These are phyloP conservation scores for Wickerhamiella dianesei DNA, from an alignment of 805 yeast species.

Conservation along the genomic window DNA sequence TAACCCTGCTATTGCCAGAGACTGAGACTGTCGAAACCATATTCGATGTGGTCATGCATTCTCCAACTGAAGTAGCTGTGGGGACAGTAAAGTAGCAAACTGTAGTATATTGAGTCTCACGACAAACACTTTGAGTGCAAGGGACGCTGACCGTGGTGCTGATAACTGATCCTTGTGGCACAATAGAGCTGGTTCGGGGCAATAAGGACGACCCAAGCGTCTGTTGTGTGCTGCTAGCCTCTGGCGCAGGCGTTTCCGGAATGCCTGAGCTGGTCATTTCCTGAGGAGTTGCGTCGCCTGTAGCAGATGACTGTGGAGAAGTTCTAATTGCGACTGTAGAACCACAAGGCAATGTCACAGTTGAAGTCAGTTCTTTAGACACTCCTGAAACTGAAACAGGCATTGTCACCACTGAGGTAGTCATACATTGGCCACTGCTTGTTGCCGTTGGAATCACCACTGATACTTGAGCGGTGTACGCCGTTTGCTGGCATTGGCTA, in stretches of 20 bases:
- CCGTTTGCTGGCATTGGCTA: neutral
- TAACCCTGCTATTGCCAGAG: constrained; percentile 7
- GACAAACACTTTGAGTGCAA: constrained; percentile 11
- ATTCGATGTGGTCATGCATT: constrained; percentile 7
- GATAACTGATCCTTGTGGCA: neutral
- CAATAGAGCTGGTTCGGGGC: neutral
- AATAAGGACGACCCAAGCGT: neutral
- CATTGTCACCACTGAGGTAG: constrained; percentile 1
- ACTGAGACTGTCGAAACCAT: constrained; percentile 7
- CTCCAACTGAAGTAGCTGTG: constrained; percentile 5
- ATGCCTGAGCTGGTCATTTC: neutral
- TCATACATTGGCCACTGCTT: constrained; percentile 6
- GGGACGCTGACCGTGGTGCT: constrained; percentile 10
- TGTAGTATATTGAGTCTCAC: constrained; percentile 6
- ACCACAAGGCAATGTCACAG: constrained; percentile 5
- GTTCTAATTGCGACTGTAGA: neutral
- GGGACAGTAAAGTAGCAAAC: constrained; percentile 8
- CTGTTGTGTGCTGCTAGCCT: neutral
- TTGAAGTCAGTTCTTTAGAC: constrained; percentile 4
- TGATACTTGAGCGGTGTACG: neutral
- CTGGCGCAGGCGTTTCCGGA: neutral
- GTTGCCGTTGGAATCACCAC: constrained; percentile 4
- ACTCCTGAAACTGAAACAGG: constrained; percentile 2
- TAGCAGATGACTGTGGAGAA: neutral
- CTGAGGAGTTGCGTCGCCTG: neutral